Conservation (phyloP, 2,329 filamentous ascomycete genomes). For the Rugonectria rugulosa region DNA sequence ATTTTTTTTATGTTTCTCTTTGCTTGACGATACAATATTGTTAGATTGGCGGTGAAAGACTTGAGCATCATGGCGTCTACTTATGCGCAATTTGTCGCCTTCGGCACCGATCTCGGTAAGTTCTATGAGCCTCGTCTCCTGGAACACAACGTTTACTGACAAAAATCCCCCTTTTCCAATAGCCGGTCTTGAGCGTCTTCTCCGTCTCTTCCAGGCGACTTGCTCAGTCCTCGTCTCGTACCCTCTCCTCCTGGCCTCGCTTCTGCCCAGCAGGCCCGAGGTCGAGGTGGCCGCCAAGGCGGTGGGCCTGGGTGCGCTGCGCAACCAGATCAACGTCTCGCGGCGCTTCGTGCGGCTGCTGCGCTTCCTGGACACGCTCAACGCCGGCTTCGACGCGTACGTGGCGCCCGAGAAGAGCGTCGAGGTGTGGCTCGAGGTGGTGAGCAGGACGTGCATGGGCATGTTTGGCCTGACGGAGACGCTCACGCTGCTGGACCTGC, state of each 20-base stretch:
- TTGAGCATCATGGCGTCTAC: constrained; percentile 35
- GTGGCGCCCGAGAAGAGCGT: constrained; percentile 35
- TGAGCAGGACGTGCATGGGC: constrained; percentile 66
- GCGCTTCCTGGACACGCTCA: constrained; percentile 70
- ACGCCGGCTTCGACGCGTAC: constrained; percentile 56
- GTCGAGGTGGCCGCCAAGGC: constrained; percentile 39
- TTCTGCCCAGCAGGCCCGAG: constrained; percentile 35
- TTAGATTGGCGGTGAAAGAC: not conserved
- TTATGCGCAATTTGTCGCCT: constrained; percentile 50
- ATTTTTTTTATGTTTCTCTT: not conserved
- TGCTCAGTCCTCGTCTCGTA: constrained; percentile 57
- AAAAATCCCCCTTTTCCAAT: not conserved
- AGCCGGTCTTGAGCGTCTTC: constrained; percentile 68
- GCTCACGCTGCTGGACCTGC: constrained; percentile 64
- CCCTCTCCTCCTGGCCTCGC: constrained; percentile 48
- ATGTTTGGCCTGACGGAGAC: constrained; percentile 74
- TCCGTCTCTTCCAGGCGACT: constrained; percentile 64
- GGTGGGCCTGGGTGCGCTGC: constrained; percentile 46
- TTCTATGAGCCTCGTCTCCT: constrained; percentile 17
- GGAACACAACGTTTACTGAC: constrained; percentile 22
- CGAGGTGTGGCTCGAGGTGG: constrained; percentile 60
- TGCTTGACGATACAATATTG: not conserved
- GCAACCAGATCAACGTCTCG: constrained; percentile 53
- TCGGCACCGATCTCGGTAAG: constrained; percentile 57
- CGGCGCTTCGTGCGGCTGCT: constrained; percentile 74